A percentile compares a stretch with the other conserved stretches of the same genome.
These are phyloP conservation scores for Abrus pulchellus DNA, from an alignment of 306 rosid species.

Conservation along the genomic window DNA sequence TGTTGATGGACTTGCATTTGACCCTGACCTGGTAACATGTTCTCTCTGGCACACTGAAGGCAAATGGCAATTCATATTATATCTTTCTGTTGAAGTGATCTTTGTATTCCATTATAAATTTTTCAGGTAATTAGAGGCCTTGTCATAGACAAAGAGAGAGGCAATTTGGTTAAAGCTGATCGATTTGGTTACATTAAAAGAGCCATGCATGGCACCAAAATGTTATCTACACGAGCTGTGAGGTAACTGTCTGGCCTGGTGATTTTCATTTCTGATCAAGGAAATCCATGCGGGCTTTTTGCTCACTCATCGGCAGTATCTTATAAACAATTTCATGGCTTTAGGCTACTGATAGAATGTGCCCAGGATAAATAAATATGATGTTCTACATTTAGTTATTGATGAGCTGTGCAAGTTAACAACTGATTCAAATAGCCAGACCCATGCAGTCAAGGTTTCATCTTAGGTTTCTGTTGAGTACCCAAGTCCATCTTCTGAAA, in stretches of 20 bases:
- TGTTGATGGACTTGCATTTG: constrained; percentile 90
- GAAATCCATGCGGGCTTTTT: constrained; percentile 20
- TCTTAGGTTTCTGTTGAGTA: constrained; percentile 27
- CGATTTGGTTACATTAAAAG: constrained; percentile 94
- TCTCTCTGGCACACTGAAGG: constrained; percentile 44
- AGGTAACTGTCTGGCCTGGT: constrained; percentile 66
- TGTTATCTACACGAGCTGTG: constrained; percentile 89
- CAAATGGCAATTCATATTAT: constrained; percentile 42
- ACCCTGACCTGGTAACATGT: constrained; percentile 85
- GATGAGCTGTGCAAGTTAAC: constrained; percentile 13
- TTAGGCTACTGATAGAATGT: constrained; percentile 35
- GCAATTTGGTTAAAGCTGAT: constrained; percentile 96
- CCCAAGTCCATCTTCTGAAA: constrained; percentile 41
- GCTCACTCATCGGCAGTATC: constrained; percentile 6
- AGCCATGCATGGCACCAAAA: constrained; percentile 96
- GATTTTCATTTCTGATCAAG: constrained; percentile 34
- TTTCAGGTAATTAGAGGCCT: constrained; percentile 96
- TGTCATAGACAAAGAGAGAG: constrained; percentile 95
- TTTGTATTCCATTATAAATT: constrained; percentile 44
- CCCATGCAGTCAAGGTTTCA: constrained; percentile 36
- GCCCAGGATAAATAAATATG: constrained; percentile 18
- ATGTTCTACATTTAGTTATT: constrained; percentile 27
- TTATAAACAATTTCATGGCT: constrained; percentile 1
- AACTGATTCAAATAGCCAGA: constrained; percentile 39
- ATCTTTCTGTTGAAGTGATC: constrained; percentile 37